These are phyloP conservation scores for Cicer chorassanicum DNA, from an alignment of 306 rosid species.

Conservation along the genomic window DNA sequence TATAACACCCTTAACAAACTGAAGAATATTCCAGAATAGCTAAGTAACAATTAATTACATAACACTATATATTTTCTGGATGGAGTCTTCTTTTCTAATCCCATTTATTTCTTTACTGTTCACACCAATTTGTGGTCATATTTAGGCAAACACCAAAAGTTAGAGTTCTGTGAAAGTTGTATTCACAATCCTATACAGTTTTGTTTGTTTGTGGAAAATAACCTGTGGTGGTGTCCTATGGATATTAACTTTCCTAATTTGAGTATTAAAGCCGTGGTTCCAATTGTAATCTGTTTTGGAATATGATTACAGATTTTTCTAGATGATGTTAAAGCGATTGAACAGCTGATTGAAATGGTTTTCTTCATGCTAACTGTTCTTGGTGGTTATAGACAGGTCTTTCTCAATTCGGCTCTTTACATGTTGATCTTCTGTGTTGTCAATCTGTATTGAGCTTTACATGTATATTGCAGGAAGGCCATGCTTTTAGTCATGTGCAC, in stretches of 20 bases:
- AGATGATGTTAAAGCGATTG: conserved; percentile 78
- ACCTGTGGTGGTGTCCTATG: neutral
- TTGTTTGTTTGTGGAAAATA: conserved; percentile 28
- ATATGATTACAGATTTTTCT: conserved; percentile 73
- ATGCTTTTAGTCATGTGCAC: conserved; percentile 52
- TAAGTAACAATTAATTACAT: no score
- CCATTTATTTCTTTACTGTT: conserved; percentile 6
- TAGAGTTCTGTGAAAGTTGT: conserved; percentile 20
- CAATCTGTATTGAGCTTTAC: conserved; percentile 46
- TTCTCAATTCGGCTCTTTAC: conserved; percentile 41
- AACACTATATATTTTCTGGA: no score
- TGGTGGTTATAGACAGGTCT: conserved; percentile 78
- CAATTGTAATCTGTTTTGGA: conserved; percentile 40
- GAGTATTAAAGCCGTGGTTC: conserved; percentile 40
- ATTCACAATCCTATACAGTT: conserved; percentile 17
- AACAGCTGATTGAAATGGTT: conserved; percentile 84
- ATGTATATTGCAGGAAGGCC: conserved; percentile 68
- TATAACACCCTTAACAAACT: no score
- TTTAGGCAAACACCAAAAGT: neutral
- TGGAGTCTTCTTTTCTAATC: no score
- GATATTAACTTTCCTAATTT: conserved; percentile 33
- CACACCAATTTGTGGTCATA: conserved; percentile 18
- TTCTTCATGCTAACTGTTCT: conserved; percentile 75
- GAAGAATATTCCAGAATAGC: no score
- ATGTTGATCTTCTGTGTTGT: conserved; percentile 42